These are phyloP conservation scores for Aspergillus costaricaensis DNA, from an alignment of 2,329 filamentous ascomycete species.

Conservation along the genomic window DNA sequence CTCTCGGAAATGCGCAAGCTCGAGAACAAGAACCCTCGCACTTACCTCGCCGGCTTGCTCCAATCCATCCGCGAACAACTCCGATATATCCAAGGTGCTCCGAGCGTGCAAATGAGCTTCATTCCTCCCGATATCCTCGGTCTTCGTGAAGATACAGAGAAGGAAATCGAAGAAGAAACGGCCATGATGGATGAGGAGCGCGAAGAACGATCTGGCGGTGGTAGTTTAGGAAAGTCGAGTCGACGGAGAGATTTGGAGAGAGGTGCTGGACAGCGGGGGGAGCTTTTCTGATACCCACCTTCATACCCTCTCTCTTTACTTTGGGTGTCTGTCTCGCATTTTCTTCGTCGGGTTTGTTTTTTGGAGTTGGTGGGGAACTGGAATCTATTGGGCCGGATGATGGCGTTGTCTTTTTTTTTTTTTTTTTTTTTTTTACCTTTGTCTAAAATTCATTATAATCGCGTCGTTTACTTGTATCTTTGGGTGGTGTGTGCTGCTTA, in stretches of 20 bases:
- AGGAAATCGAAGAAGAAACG: slow-evolving; percentile 49
- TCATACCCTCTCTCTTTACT: background rate
- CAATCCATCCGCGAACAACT: slow-evolving; percentile 81
- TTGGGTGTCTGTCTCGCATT: background rate
- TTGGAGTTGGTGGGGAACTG: background rate
- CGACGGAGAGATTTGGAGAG: slow-evolving; percentile 5
- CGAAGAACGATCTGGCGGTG: slow-evolving; percentile 42
- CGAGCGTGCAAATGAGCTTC: slow-evolving; percentile 80
- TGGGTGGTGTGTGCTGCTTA: background rate
- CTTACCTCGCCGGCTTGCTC: slow-evolving; percentile 74
- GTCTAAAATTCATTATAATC: too few species aligned
- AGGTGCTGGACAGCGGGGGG: background rate
- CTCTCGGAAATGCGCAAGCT: slow-evolving; percentile 69
- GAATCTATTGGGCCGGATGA: background rate
- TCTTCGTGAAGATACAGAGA: slow-evolving; percentile 51
- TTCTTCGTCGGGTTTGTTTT: background rate
- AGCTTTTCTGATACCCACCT: background rate
- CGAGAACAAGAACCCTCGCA: slow-evolving; percentile 76
- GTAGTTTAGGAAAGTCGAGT: slow-evolving; percentile 18
- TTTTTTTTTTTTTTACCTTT: background rate
- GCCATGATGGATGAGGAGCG: slow-evolving; percentile 40
- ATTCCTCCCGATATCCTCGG: slow-evolving; percentile 76
- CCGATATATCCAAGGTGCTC: slow-evolving; percentile 78
- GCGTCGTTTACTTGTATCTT: too few species aligned
- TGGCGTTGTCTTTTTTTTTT: background rate